These are phyloP conservation scores for Trichoderma afroharzianum DNA, from an alignment of 2,329 filamentous ascomycete species.

Conservation along the genomic window DNA sequence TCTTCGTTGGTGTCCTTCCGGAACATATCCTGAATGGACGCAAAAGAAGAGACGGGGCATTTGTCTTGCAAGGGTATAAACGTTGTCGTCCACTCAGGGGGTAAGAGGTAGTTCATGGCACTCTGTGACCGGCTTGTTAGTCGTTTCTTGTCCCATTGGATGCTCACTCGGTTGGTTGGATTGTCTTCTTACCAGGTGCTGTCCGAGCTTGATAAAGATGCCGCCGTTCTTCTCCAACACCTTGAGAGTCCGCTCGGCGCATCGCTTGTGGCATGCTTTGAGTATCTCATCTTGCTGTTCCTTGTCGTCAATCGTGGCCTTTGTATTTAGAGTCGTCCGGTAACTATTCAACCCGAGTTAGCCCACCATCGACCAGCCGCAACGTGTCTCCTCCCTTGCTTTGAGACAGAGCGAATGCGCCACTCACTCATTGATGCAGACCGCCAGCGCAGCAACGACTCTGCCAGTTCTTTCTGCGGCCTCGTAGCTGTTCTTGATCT, in stretches of 20 bases:
- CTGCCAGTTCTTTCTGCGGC: conserved; percentile 74
- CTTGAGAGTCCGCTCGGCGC: conserved; percentile 78
- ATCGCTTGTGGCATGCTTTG: conserved; percentile 84
- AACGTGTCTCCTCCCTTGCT: background rate
- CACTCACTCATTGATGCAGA: conserved; percentile 95
- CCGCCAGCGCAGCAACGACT: conserved; percentile 68
- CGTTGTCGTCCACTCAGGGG: conserved; percentile 87
- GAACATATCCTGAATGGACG: conserved; percentile 86
- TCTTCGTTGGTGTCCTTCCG: conserved; percentile 73
- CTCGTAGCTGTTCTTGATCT: conserved; percentile 72
- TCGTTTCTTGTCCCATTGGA: background rate
- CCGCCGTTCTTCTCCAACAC: conserved; percentile 95
- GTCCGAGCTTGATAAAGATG: conserved; percentile 96
- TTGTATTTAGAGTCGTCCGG: conserved; percentile 72
- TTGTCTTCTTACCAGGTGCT: conserved; percentile 65
- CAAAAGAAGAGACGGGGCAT: conserved; percentile 86
- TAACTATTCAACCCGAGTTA: conserved; percentile 57
- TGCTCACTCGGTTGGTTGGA: background rate
- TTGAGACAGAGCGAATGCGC: background rate
- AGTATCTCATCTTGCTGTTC: conserved; percentile 66
- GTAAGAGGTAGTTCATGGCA: conserved; percentile 91
- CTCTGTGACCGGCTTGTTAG: conserved; percentile 50
- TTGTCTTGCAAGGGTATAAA: conserved; percentile 95
- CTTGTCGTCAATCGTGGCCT: conserved; percentile 58
- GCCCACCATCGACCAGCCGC: background rate